Evolutionary conservation across 2,329 filamentous ascomycete species (phyloP).

Genomic region (Fusarium paranaense): DNA sequence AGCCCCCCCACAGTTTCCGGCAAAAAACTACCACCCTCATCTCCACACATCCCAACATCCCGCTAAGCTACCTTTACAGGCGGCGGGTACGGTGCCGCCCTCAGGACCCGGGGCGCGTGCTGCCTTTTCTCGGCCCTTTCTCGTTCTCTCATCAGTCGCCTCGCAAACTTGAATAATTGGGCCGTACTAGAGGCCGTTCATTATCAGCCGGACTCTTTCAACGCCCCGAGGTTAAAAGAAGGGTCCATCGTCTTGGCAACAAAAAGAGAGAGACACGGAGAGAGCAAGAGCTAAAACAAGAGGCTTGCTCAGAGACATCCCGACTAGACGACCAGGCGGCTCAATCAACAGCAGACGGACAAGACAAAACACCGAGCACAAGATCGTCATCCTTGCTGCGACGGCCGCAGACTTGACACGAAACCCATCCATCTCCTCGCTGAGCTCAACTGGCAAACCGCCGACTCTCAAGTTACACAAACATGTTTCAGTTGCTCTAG

Average conservation of each 20-base stretch:
- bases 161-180: constrained; percentile 25
- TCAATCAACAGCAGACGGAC: constrained; percentile 15
- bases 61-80: constrained; percentile 12
- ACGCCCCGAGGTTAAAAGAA: constrained; percentile 1
- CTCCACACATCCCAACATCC: constrained; percentile 33
- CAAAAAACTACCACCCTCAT: constrained; percentile 22
- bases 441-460: constrained; percentile 44
- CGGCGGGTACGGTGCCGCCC: constrained; percentile 21
- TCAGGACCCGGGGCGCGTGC: constrained; percentile 25
- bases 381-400: constrained; percentile 25
- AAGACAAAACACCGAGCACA: constrained; percentile 38
- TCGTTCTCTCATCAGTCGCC: constrained; percentile 26
- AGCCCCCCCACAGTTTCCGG: constrained; percentile 22
- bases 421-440: constrained; percentile 21
- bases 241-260: not conserved
- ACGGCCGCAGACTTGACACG: constrained; percentile 17
- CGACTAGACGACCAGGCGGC: not conserved
- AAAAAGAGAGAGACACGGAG: constrained; percentile 1
- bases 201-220: constrained; percentile 2
- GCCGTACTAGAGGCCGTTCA: constrained; percentile 9
- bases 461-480: constrained; percentile 49
- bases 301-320: constrained; percentile 18
- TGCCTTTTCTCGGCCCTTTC: constrained; percentile 40
- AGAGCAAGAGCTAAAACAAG: constrained; percentile 11
- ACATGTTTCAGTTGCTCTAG: constrained; percentile 50